Base-by-base conservation (phyloP, 2,329 filamentous ascomycete species). In the Xylaria sp. region DNA sequence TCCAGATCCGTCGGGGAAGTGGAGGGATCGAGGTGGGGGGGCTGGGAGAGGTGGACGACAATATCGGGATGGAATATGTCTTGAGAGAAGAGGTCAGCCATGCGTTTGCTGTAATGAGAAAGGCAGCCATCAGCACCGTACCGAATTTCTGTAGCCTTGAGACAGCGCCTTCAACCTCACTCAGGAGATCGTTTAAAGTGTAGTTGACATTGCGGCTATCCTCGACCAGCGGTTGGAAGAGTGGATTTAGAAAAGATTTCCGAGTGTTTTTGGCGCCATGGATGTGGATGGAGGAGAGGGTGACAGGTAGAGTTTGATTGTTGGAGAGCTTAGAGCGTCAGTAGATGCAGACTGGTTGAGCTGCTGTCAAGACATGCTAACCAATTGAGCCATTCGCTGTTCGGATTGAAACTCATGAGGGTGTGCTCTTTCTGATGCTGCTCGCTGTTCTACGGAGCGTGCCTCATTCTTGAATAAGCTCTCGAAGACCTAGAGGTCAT, bases 31-130 rank as follows among this genome's bases (percentile, higher is more conserved):
- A 89, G 87, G 57, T 88, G 87, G 68, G 90, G 86, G 12, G 94
- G 90, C 61, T 91, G 90, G 78, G 95, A 93, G 71, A 98, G 86
- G 82, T 92, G 96, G 66, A 97, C 89, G 63, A 91, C 89, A 64
- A 97, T 92, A 36, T 92, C 90, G 41, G 92, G 89, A 73, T 96
- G 91, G 83, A 97, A 97, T 77, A 98, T 94, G 78, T 93, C 94
- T 95, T 46, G 31, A 56, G 15, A 46, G 25, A 39, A 64, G n/a
- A 66, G 23, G 63, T 62, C 12, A 64, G 67, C n/a, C n/a, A 76
- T 28, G 48, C 31, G 23, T 51, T 20, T 60, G 23, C n/a, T 13
- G 36, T 28, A 5, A 15, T 18, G 20, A 49, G 15, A 5, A 36
- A 23, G 20, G 9, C 10, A 8, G 43, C 25, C 23, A 52, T 67